Percentiles rank a stretch among this genome's conserved stretches.
Evolutionary conservation across 805 yeast genomes (phyloP).

Genomic region (Teunomyces tritomae): DNA sequence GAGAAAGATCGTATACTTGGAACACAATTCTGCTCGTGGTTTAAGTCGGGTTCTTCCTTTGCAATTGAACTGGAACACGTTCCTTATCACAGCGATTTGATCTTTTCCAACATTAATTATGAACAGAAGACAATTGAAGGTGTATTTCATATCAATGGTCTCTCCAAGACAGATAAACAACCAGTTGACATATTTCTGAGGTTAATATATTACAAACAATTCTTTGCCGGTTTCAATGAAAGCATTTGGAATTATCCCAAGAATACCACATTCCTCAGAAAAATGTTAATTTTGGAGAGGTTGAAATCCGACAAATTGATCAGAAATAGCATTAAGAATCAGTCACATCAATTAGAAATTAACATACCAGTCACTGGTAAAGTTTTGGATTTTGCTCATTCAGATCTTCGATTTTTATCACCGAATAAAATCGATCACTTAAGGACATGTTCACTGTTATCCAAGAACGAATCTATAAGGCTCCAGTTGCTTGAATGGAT

Average conservation of each 20-base stretch:
- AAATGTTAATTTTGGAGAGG: conserved; percentile 6
- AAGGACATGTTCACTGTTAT: conserved; percentile 14
- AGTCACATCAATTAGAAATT: conserved; percentile 6
- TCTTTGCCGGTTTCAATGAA: conserved; percentile 12
- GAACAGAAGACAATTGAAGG: conserved; percentile 17
- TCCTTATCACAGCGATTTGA: conserved; percentile 11
- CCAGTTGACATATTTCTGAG: not conserved
- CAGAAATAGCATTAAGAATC: not conserved
- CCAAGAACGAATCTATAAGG: conserved; percentile 9
- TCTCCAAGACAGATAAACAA: not conserved
- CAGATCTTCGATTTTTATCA: conserved; percentile 33
- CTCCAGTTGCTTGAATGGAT: conserved; percentile 39
- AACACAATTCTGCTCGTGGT: conserved; percentile 18
- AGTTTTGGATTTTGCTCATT: conserved; percentile 33
- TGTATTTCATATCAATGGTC: conserved; percentile 11
- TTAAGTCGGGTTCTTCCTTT: conserved; percentile 24
- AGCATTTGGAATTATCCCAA: conserved; percentile 2
- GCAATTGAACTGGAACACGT: conserved; percentile 4
- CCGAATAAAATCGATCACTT: conserved; percentile 7
- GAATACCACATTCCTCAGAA: not conserved
- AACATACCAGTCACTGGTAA: conserved; percentile 23
- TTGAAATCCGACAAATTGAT: conserved; percentile 3
- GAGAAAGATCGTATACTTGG: conserved; percentile 14
- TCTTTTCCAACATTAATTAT: conserved; percentile 21
- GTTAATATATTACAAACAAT: not conserved